Evolutionary conservation across 106 monocot species (phyloP).

Genomic region (Dendrobium officinale): DNA sequence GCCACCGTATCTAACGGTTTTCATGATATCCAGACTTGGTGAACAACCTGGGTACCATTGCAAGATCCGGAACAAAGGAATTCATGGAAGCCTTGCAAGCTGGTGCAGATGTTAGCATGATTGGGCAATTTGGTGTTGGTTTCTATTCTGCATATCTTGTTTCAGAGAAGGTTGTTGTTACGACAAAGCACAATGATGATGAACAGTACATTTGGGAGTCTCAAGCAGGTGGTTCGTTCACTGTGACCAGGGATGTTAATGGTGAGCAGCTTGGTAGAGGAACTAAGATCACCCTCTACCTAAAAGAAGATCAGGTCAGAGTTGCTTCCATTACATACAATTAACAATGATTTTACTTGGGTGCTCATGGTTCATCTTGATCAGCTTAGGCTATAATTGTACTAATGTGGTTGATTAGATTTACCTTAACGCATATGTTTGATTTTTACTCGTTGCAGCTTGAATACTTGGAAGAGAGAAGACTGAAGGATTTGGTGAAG

Average conservation of each 20-base stretch:
- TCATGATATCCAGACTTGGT: neutral
- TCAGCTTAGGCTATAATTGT: too few species aligned
- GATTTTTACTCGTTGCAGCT: constrained; percentile 12
- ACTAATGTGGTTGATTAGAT: neutral
- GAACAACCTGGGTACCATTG: constrained; percentile 28
- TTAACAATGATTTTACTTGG: too few species aligned
- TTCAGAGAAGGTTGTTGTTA: constrained; percentile 23
- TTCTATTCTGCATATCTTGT: constrained; percentile 26
- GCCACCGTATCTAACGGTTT: neutral
- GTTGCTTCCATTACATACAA: neutral
- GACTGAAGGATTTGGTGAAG: constrained; percentile 43
- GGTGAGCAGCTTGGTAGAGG: constrained; percentile 25
- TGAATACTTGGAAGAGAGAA: constrained; percentile 41
- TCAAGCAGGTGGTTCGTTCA: constrained; percentile 27
- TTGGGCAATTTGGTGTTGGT: constrained; percentile 26
- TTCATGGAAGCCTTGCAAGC: constrained; percentile 31
- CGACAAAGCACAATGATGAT: constrained; percentile 30
- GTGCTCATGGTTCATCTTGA: too few species aligned
- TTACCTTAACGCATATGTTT: neutral
- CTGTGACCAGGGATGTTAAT: constrained; percentile 15
- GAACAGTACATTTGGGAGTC: constrained; percentile 28
- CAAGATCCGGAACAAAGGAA: constrained; percentile 24
- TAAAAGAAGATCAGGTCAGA: constrained; percentile 21
- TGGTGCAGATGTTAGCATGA: constrained; percentile 31
- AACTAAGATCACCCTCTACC: constrained; percentile 23